Evolutionary conservation across 2,329 filamentous ascomycete genomes (phyloP), one percentile per base, ranked within the genome.

Genomic region (Cytospora mali): DNA sequence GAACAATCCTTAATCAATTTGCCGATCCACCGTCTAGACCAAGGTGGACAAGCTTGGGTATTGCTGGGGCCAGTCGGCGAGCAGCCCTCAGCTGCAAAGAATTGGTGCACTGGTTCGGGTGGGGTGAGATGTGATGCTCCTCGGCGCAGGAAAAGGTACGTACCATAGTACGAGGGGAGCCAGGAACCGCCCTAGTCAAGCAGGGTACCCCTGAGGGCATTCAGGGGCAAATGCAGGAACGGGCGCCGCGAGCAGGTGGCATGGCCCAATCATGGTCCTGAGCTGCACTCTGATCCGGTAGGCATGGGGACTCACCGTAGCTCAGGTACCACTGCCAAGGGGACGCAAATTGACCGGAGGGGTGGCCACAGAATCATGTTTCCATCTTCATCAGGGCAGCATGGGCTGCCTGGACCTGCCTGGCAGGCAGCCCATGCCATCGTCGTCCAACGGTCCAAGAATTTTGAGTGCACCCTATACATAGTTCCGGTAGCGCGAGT

Each of bases 191-290:
- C 42, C 53, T 55, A 27, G 35, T 33, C 31, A 39, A n/a, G 58
- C 57, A 54, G 55, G 58, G 50, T 18, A 54, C 50, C 63, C 63
- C 50, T 52, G 61, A 29, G 29, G 18, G 51, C 16, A 27, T 33
- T 64, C 63, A 65, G 63, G 63, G 63, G 63, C 56, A 65, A 55
- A 65, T 65, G 63, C 63, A 65, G 63, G 63, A 63, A 65, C 63
- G 52, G 56, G 42, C 56, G 61, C 63, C 33, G 55, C 48, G 25
- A 29, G 48, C 28, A 31, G 52, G 49, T 50, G 59, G 27, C 59
- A 58, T 57, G 59, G 35, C n/a, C 59, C 62, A 64, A 64, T 57
- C 62, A 64, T 18, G 46, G 29, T 39, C 35, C 49, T 28, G 31
- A 51, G 33, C 39, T 18, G 18, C 23, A n/a, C n/a, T 29, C 23